Evolutionary conservation across 2,329 filamentous ascomycete genomes (phyloP).

Genomic region (Colletotrichum zoysiae): DNA sequence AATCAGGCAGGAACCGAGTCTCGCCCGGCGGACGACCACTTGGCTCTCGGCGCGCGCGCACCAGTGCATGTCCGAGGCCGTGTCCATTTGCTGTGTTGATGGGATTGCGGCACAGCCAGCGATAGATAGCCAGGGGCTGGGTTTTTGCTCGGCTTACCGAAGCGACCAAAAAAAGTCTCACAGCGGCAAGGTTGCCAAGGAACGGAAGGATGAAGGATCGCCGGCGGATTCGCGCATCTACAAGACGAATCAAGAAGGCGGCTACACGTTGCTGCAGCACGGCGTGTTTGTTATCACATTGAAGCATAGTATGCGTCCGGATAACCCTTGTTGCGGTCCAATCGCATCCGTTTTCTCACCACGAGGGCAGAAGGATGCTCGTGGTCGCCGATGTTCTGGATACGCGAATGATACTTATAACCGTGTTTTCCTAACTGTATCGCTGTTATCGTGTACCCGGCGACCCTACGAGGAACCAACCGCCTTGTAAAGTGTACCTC

Average conservation of each 20-base stretch:
- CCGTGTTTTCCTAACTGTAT: no score
- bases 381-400: background rate
- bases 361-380: background rate
- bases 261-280: background rate
- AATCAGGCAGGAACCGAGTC: background rate
- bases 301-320: no score
- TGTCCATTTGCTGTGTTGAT: no score
- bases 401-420: background rate
- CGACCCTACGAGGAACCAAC: no score
- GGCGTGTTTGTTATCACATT: no score
- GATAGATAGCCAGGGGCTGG: no score
- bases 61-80: no score
- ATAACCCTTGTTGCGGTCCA: background rate
- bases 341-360: background rate
- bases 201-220: constrained; percentile 2
- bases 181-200: background rate
- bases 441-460: no score
- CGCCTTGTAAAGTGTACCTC: no score
- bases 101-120: constrained; percentile 6
- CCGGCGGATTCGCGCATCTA: background rate
- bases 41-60: background rate
- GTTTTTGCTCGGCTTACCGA: no score
- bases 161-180: background rate
- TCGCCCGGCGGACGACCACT: background rate
- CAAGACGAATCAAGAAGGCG: constrained; percentile 6